A percentile compares a stretch with the other conserved stretches of the same genome.
These are phyloP conservation scores for Leccinum subtestaceum DNA, from an alignment of 768 basidiomycete species.

Conservation along the genomic window DNA sequence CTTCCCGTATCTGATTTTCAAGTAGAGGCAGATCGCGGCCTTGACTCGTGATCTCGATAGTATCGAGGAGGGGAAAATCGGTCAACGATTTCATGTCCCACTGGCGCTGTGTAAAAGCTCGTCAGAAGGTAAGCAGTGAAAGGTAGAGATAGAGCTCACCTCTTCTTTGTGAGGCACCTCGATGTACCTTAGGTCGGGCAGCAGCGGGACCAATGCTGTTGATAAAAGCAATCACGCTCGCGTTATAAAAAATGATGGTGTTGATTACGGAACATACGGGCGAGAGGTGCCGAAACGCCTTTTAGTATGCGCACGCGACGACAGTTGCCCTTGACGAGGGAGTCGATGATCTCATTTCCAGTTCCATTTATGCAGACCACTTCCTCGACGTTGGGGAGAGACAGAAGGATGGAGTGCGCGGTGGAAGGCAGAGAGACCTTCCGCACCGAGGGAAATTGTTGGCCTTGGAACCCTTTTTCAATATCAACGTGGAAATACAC, in stretches of 20 bases:
- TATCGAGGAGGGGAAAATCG: neutral
- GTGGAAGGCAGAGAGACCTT: conserved; percentile 7
- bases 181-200: conserved; percentile 10
- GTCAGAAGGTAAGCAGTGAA: neutral
- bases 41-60: conserved; percentile 1
- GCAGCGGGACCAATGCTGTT: conserved; percentile 4
- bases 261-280: conserved; percentile 2
- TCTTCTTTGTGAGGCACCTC: neutral
- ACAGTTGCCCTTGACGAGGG: conserved; percentile 7
- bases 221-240: neutral
- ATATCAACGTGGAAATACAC: neutral
- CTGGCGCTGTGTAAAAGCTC: neutral
- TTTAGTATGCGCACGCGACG: conserved; percentile 4
- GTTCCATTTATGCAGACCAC: conserved; percentile 9
- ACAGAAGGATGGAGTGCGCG: conserved; percentile 9
- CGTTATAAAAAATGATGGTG: neutral
- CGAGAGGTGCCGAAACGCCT: conserved; percentile 4
- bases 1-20: neutral
- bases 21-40: neutral
- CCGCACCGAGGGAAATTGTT: conserved; percentile 8
- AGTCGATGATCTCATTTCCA: conserved; percentile 5
- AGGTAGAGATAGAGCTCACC: neutral
- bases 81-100: neutral
- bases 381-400: conserved; percentile 10
- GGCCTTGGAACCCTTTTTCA: conserved; percentile 9